Evolutionary conservation across 1,284 basidiomycete genomes (phyloP).

Genomic region (Naganishia sp.): DNA sequence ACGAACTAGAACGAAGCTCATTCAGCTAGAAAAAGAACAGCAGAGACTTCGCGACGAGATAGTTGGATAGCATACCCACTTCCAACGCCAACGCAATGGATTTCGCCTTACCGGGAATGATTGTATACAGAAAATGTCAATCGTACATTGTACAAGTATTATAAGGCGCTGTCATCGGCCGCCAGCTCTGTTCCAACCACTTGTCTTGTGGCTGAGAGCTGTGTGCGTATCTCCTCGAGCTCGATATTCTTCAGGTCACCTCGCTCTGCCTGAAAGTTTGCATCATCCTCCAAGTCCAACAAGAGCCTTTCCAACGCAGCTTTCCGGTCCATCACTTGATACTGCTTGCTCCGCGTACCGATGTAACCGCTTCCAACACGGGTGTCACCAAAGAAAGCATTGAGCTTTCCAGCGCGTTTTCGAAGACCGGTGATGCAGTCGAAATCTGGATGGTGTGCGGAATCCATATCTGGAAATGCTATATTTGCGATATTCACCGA

Average conservation of each 20-base stretch:
- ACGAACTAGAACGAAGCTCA: conserved; percentile 29
- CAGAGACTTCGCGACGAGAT: conserved; percentile 29
- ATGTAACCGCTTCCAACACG: conserved; percentile 1
- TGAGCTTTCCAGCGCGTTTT: conserved; percentile 17
- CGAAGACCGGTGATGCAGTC: conserved; percentile 3
- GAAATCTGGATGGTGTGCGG: neutral
- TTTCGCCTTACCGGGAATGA: neutral
- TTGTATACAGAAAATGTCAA: neutral
- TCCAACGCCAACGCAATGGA: neutral
- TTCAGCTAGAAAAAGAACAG: conserved; percentile 35
- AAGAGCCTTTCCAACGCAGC: conserved; percentile 20
- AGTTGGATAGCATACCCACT: neutral
- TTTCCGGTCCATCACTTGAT: conserved; percentile 8
- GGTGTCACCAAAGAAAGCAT: conserved; percentile 21
- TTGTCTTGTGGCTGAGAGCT: conserved; percentile 1
- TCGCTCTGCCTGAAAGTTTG: neutral
- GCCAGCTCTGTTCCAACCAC: neutral
- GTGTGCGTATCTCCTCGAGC: conserved; percentile 7
- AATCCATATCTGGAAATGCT: neutral
- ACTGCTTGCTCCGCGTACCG: conserved; percentile 3
- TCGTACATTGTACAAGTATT: neutral
- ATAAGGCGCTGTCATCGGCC: neutral
- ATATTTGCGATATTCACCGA: neutral
- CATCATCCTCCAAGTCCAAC: conserved; percentile 18
- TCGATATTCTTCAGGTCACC: conserved; percentile 15